These are phyloP conservation scores for Achlya hypogyna DNA, from an alignment of 352 stramenopile genomes.

Conservation along the genomic window DNA sequence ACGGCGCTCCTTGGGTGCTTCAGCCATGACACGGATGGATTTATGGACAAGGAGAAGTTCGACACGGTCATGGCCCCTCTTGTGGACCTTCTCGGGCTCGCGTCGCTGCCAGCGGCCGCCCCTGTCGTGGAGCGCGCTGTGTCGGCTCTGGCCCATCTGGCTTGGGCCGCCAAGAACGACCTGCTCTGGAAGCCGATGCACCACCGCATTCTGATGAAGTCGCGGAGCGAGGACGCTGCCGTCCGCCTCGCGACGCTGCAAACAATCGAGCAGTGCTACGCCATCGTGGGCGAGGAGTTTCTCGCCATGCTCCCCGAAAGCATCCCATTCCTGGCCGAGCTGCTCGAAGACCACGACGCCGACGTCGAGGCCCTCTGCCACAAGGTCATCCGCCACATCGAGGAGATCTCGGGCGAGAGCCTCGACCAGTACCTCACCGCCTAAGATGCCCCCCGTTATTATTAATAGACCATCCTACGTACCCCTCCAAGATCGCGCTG, in stretches of 20 bases:
- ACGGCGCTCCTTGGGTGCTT: slow-evolving; percentile 75
- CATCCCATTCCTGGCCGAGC: slow-evolving; percentile 81
- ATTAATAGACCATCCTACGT: neutral
- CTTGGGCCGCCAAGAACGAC: slow-evolving; percentile 80
- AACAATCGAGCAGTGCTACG: slow-evolving; percentile 78
- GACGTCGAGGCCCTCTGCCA: slow-evolving; percentile 80
- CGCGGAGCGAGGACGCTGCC: slow-evolving; percentile 43
- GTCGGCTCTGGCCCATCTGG: slow-evolving; percentile 64
- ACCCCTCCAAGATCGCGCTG: too few relatives aligned
- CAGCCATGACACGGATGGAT: slow-evolving; percentile 76
- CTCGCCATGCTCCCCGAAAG: slow-evolving; percentile 82
- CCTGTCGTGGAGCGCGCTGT: slow-evolving; percentile 53
- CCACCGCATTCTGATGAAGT: slow-evolving; percentile 84
- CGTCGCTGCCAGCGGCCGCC: slow-evolving; percentile 32
- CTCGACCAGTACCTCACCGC: slow-evolving; percentile 80
- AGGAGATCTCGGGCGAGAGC: slow-evolving; percentile 83
- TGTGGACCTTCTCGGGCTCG: slow-evolving; percentile 66
- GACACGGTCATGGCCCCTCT: slow-evolving; percentile 60
- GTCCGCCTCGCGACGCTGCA: slow-evolving; percentile 71
- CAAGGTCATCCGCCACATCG: slow-evolving; percentile 84
- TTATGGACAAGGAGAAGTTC: slow-evolving; percentile 84
- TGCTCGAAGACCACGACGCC: slow-evolving; percentile 80
- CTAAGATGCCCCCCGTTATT: slow-evolving; percentile 16
- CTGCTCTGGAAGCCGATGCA: slow-evolving; percentile 84
- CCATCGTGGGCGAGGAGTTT: slow-evolving; percentile 82